Percentiles rank a stretch among this genome's conserved stretches.
phyloP scores from a whole-genome alignment of 129 eudicot genomes.

The Scalesia atractyloides region DNA sequence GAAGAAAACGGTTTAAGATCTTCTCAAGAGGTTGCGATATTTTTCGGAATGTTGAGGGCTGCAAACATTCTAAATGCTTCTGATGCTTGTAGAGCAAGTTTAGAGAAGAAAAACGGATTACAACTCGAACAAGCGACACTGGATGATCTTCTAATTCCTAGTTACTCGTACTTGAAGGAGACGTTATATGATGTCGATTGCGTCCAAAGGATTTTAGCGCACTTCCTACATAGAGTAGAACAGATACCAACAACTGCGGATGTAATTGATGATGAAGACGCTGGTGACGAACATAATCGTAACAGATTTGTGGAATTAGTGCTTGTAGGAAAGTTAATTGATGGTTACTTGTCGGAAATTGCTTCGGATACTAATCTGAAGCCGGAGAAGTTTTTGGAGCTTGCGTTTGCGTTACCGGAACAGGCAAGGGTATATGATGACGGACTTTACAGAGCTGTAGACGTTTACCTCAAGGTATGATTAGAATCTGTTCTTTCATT shows the following conservation, averaged over 20 bases:
- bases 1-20: constrained; percentile 38
- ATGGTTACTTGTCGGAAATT: constrained; percentile 88
- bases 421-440: constrained; percentile 78
- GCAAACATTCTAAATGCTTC: constrained; percentile 65
- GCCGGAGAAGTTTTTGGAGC: constrained; percentile 62
- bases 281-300: constrained; percentile 39
- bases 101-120: constrained; percentile 81
- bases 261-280: constrained; percentile 18
- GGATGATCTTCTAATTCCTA: constrained; percentile 88
- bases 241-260: constrained; percentile 31
- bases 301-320: constrained; percentile 56
- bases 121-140: constrained; percentile 77
- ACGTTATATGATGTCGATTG: constrained; percentile 94
- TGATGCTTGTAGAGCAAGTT: constrained; percentile 42
- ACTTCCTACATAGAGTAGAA: constrained; percentile 50
- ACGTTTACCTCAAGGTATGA: constrained; percentile 86
- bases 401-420: constrained; percentile 76
- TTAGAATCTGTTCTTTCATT: neutral
- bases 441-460: constrained; percentile 93
- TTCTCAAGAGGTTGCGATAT: constrained; percentile 38
- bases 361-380: constrained; percentile 86
- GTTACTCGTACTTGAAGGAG: constrained; percentile 82
- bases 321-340: constrained; percentile 92
- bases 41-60: constrained; percentile 72
- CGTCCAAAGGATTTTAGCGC: constrained; percentile 68